phyloP scores from a whole-genome alignment of 2,329 filamentous ascomycete species.

The Penicillium sp. region DNA sequence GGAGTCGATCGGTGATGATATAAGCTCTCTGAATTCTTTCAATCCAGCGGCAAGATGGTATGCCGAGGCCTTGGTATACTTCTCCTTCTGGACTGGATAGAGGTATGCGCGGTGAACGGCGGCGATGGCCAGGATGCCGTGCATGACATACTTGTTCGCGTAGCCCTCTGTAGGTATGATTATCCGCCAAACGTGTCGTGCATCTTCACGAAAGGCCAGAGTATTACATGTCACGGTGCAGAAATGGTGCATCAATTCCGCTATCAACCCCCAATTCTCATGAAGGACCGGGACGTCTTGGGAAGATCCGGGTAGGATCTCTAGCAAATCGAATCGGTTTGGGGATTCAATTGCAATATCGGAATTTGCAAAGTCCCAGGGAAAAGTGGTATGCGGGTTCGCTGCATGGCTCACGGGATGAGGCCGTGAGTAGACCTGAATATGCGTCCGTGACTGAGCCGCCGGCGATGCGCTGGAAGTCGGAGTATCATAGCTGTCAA shows the following conservation, averaged over 20 bases:
- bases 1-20: slow-evolving; percentile 15
- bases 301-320: slow-evolving; percentile 6
- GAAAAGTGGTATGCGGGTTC: slow-evolving; percentile 1
- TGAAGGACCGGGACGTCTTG: background rate
- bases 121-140: slow-evolving; percentile 32
- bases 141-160: slow-evolving; percentile 32
- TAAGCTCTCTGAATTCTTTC: slow-evolving; percentile 20
- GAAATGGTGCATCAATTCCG: slow-evolving; percentile 46
- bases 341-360: slow-evolving; percentile 6
- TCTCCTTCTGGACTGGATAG: slow-evolving; percentile 12
- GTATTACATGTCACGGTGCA: slow-evolving; percentile 34
- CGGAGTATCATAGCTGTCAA: background rate
- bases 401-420: slow-evolving; percentile 4
- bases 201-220: slow-evolving; percentile 16
- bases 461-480: slow-evolving; percentile 5
- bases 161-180: slow-evolving; percentile 31
- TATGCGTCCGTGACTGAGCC: background rate
- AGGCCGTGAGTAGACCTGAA: background rate
- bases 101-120: slow-evolving; percentile 27
- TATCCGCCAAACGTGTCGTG: slow-evolving; percentile 31
- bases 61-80: slow-evolving; percentile 15
- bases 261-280: slow-evolving; percentile 29
- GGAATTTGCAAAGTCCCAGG: background rate
- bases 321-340: slow-evolving; percentile 10
- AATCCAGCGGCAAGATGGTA: slow-evolving; percentile 18